Evolutionary conservation across 164 flowering plant genomes (phyloP).

Genomic region (Magnolia changhungtana): DNA sequence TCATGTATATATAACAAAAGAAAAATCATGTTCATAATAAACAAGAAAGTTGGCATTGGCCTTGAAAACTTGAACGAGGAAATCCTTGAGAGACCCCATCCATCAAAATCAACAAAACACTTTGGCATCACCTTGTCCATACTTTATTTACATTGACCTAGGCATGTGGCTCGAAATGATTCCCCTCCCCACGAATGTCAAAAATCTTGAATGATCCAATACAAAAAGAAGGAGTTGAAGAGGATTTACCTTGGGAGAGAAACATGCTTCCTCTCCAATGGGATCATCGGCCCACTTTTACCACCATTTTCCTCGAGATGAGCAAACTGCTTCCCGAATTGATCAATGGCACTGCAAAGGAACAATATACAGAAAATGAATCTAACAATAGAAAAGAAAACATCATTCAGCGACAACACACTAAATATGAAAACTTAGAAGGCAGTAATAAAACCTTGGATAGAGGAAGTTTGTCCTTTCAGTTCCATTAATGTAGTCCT

Average conservation of each 20-base stretch:
- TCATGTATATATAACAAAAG: no score
- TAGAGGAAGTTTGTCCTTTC: conserved; percentile 85
- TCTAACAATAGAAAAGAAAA: conserved; percentile 2
- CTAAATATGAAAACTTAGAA: neutral
- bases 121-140: no score
- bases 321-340: conserved; percentile 81
- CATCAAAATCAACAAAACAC: no score
- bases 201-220: no score
- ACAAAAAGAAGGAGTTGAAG: no score
- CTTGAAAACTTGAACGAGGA: no score
- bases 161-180: no score
- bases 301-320: conserved; percentile 81
- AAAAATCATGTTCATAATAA: no score
- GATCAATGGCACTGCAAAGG: conserved; percentile 70
- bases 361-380: conserved; percentile 7
- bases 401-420: neutral
- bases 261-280: conserved; percentile 71
- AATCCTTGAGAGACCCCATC: no score
- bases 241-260: conserved; percentile 76
- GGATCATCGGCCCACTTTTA: conserved; percentile 66
- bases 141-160: no score
- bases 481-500: conserved; percentile 74
- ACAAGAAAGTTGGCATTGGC: no score
- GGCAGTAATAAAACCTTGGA: conserved; percentile 55
- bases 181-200: no score